A percentile compares a stretch with the other conserved stretches of the same genome.
phyloP scores from a whole-genome alignment of 2,329 filamentous ascomycete genomes.

The Corniculantispora saksenae region DNA sequence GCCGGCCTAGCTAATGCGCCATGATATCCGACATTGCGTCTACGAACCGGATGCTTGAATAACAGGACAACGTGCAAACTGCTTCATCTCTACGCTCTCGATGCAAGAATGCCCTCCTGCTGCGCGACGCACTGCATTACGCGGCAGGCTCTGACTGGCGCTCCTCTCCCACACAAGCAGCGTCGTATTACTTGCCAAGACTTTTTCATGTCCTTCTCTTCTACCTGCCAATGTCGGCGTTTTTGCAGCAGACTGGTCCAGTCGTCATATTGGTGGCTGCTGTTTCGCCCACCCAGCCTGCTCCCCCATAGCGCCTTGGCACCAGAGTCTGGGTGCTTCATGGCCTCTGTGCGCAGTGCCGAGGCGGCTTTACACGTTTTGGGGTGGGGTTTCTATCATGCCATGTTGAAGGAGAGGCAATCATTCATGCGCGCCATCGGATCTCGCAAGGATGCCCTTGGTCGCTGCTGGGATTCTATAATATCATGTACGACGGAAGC shows the following conservation, averaged over 20 bases:
- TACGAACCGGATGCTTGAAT: not conserved
- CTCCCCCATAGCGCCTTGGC: not conserved
- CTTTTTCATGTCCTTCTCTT: not conserved
- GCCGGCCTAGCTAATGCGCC: not conserved
- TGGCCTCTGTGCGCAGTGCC: too few relatives aligned
- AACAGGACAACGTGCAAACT: not conserved
- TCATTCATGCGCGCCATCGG: not conserved
- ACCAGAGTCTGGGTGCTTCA: too few relatives aligned
- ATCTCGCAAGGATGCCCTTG: not conserved
- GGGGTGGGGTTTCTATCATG: too few relatives aligned
- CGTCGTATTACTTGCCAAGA: not conserved
- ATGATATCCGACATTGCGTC: not conserved
- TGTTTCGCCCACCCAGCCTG: not conserved
- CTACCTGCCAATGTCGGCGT: conserved; percentile 14
- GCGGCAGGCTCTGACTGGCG: not conserved
- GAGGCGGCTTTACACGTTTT: too few relatives aligned
- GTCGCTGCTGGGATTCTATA: not conserved
- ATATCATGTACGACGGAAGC: not conserved
- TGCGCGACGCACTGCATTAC: not conserved
- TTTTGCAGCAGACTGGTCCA: conserved; percentile 20
- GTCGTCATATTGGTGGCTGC: not conserved
- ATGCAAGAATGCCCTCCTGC: not conserved
- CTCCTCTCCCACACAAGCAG: not conserved
- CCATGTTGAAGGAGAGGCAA: not conserved
- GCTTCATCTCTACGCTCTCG: not conserved